phyloP scores from a whole-genome alignment of 495 filamentous ascomycete species.

The Mycothermus thermophilus region DNA sequence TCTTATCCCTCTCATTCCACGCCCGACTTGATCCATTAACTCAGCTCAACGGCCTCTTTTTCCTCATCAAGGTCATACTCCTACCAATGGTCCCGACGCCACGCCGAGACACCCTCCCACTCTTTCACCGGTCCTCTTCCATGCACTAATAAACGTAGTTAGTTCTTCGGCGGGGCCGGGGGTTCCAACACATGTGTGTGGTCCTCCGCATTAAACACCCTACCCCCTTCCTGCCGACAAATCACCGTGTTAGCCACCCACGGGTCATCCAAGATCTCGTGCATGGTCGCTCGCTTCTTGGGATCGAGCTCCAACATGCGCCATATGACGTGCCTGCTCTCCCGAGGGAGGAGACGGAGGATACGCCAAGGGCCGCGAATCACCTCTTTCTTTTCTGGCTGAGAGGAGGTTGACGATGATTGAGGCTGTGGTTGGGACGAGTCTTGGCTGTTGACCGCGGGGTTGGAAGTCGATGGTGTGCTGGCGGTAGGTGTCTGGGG shows the following conservation, averaged over 20 bases:
- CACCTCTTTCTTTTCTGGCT: conserved; percentile 49
- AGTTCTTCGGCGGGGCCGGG: conserved; percentile 13
- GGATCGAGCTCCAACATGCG: conserved; percentile 88
- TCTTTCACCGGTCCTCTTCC: too few relatives aligned
- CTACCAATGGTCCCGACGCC: too few relatives aligned
- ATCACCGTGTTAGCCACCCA: conserved; percentile 67
- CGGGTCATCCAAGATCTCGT: conserved; percentile 75
- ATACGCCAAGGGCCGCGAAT: conserved; percentile 91
- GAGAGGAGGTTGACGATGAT: not conserved
- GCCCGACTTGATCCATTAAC: too few relatives aligned
- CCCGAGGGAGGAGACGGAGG: conserved; percentile 78
- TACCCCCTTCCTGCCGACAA: conserved; percentile 34
- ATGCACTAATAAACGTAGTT: too few relatives aligned
- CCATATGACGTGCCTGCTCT: conserved; percentile 78
- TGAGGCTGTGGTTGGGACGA: not conserved
- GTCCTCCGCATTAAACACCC: conserved; percentile 33
- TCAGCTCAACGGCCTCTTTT: too few relatives aligned
- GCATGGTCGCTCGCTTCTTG: conserved; percentile 65
- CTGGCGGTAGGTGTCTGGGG: conserved; percentile 14
- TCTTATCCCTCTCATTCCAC: too few relatives aligned
- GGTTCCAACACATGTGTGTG: conserved; percentile 43
- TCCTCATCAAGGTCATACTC: too few relatives aligned
- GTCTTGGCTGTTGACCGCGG: conserved; percentile 7
- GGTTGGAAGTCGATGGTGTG: too few relatives aligned
- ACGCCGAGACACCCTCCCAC: too few relatives aligned